phyloP scores from a whole-genome alignment of 257 asterid genomes.

The Schizonepeta tenuifolia region DNA sequence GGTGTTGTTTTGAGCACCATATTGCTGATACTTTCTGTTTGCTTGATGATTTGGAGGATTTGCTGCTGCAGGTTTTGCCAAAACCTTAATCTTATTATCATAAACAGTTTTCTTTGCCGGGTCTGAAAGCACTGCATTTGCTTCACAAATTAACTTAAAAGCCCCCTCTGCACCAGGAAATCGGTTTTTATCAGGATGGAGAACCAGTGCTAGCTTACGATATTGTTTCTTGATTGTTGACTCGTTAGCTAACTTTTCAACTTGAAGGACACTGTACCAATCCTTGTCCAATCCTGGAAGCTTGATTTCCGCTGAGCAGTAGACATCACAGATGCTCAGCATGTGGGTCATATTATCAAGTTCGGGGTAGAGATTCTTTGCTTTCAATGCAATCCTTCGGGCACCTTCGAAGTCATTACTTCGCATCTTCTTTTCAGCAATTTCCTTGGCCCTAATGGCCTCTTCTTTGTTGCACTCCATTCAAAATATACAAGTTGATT shows the following conservation, averaged over 20 bases:
- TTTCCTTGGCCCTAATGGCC: slow-evolving; percentile 63
- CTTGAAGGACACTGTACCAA: slow-evolving; percentile 68
- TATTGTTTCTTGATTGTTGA: slow-evolving; percentile 62
- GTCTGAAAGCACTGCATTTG: slow-evolving; percentile 60
- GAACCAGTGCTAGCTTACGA: slow-evolving; percentile 58
- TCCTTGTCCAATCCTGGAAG: slow-evolving; percentile 59
- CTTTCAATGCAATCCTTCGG: slow-evolving; percentile 55
- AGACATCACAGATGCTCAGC: slow-evolving; percentile 62
- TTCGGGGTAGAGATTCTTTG: slow-evolving; percentile 61
- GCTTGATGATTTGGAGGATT: slow-evolving; percentile 31
- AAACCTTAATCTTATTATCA: slow-evolving; percentile 48
- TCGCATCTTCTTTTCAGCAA: slow-evolving; percentile 68
- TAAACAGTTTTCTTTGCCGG: slow-evolving; percentile 47
- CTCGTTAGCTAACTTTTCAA: slow-evolving; percentile 53
- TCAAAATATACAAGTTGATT: slow-evolving; percentile 23
- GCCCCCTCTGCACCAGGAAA: slow-evolving; percentile 73
- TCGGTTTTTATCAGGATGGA: slow-evolving; percentile 77
- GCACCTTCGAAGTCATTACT: slow-evolving; percentile 68
- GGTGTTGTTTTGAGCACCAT: slow-evolving; percentile 27
- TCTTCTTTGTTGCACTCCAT: slow-evolving; percentile 84
- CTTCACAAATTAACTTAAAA: slow-evolving; percentile 65
- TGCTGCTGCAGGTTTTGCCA: slow-evolving; percentile 31
- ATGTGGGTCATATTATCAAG: slow-evolving; percentile 62
- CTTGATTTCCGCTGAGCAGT: slow-evolving; percentile 56
- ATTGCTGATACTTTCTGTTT: slow-evolving; percentile 28